Percentiles rank a stretch among this genome's conserved stretches.
Conservation (phyloP, 306 rosid genomes). For the Dalbergia oliveri region DNA sequence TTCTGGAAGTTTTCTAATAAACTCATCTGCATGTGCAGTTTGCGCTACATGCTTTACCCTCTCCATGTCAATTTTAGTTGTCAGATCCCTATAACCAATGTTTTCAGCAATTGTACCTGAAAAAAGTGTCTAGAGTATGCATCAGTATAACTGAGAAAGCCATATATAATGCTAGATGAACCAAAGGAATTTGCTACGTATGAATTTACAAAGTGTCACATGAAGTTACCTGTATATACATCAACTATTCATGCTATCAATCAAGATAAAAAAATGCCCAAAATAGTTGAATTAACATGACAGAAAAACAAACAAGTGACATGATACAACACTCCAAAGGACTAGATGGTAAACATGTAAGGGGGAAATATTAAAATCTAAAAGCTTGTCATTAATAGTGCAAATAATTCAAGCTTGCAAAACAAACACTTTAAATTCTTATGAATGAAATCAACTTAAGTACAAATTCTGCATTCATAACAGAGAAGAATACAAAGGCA, state of each 20-base stretch:
- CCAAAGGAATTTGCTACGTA: neutral
- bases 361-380: neutral
- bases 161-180: slow-evolving; percentile 1
- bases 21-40: slow-evolving; percentile 88
- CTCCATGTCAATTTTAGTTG: slow-evolving; percentile 75
- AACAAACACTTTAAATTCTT: slow-evolving; percentile 13
- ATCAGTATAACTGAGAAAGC: slow-evolving; percentile 31
- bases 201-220: neutral
- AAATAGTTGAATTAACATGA: slow-evolving; percentile 2
- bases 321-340: slow-evolving; percentile 9
- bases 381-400: slow-evolving; percentile 27
- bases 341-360: neutral
- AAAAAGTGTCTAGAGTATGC: slow-evolving; percentile 70
- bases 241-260: slow-evolving; percentile 31
- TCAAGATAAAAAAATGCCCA: slow-evolving; percentile 13
- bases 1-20: slow-evolving; percentile 75
- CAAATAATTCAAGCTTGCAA: slow-evolving; percentile 20
- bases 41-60: slow-evolving; percentile 74
- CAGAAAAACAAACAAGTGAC: slow-evolving; percentile 32
- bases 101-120: slow-evolving; percentile 93
- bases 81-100: slow-evolving; percentile 84
- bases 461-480: slow-evolving; percentile 21
- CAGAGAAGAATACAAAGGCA: slow-evolving; percentile 23
- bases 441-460: slow-evolving; percentile 10
- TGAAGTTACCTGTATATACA: slow-evolving; percentile 12